Evolutionary conservation across 2,329 filamentous ascomycete species (phyloP), one percentile per base, ranked within the genome.

Genomic region (Fusarium sp.): DNA sequence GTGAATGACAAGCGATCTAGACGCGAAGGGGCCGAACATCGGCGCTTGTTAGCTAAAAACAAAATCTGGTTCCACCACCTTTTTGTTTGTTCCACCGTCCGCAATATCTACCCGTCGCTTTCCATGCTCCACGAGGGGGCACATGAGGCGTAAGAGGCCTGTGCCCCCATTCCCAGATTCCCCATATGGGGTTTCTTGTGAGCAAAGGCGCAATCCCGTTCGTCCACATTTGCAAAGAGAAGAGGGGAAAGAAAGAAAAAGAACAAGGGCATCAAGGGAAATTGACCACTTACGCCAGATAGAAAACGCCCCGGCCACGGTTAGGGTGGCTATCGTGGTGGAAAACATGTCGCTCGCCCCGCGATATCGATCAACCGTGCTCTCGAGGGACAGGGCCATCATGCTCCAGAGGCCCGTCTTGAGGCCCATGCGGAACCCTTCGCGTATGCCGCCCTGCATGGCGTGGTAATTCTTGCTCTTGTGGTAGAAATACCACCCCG

Each of bases 401-500:
- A 88, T 86, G 2, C 89, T 91, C 87, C 94, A 94, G 49, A 91
- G 82, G 4, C 88, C 87, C 6, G 96, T 84, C 71, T 87, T 89
- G 31, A 82, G 77, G 1, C 91, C 93, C 85, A 96, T 92, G 70
- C 86, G 89, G 54, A 93, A 73, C 0, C 93, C 96, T 75, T 97
- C 93, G 57, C 88, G 88, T 16, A 96, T 82, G 0, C 91, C 95
- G 6, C 91, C 92, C 20, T 91, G 86, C 74, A 92, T 90, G 56
- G 91, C 87, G 74, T 93, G 89, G 82, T 99, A 98, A 80, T 97
- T 98, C 81, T 98, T 98, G 77, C 89, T 93, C 81, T 97, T 97
- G 83, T 98, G 95, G 80, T 99, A 99, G n/a, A 98, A 87, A 78
- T 95, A 99, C 96, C 96, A 99, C 16, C 93, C 95, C 2, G 90